Percentiles rank a stretch among this genome's conserved stretches.
Evolutionary conservation across 2,329 filamentous ascomycete genomes (phyloP).

Genomic region (Aspergillus candidus): DNA sequence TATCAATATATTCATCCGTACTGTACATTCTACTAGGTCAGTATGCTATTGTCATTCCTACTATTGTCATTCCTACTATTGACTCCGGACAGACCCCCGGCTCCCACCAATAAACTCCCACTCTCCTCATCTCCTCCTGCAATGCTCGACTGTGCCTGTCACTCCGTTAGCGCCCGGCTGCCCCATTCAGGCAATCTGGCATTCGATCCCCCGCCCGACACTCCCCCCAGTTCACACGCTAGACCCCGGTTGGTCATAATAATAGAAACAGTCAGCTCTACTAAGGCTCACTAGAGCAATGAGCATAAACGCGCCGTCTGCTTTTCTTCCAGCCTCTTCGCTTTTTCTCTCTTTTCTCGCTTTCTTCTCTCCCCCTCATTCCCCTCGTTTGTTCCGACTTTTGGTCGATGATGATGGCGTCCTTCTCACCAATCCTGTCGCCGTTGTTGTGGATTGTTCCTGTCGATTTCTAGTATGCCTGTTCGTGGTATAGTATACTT

Average conservation of each 20-base stretch:
- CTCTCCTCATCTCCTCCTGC: too few species aligned
- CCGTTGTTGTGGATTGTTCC: background rate
- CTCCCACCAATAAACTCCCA: too few species aligned
- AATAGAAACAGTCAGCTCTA: slow-evolving; percentile 29
- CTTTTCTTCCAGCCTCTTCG: slow-evolving; percentile 17
- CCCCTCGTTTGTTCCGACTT: too few species aligned
- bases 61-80: too few species aligned
- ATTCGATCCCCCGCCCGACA: slow-evolving; percentile 23
- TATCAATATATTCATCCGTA: too few species aligned
- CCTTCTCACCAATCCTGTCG: background rate
- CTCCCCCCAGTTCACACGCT: slow-evolving; percentile 13
- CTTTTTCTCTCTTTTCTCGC: too few species aligned
- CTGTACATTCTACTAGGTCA: too few species aligned
- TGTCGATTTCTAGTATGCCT: slow-evolving; percentile 1
- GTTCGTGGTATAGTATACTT: background rate
- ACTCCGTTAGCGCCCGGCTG: too few species aligned
- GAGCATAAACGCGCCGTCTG: slow-evolving; percentile 18
- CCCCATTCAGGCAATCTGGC: slow-evolving; percentile 7
- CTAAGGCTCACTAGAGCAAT: slow-evolving; percentile 12
- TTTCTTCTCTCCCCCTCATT: background rate
- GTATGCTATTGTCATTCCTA: too few species aligned
- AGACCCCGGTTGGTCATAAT: slow-evolving; percentile 20
- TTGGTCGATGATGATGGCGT: slow-evolving; percentile 11
- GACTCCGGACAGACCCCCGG: too few species aligned
- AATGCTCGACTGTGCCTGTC: too few species aligned